Evolutionary conservation across 2,329 filamentous ascomycete species (phyloP), one percentile per base, ranked within the genome.

Genomic region (Fusarium burgessii): DNA sequence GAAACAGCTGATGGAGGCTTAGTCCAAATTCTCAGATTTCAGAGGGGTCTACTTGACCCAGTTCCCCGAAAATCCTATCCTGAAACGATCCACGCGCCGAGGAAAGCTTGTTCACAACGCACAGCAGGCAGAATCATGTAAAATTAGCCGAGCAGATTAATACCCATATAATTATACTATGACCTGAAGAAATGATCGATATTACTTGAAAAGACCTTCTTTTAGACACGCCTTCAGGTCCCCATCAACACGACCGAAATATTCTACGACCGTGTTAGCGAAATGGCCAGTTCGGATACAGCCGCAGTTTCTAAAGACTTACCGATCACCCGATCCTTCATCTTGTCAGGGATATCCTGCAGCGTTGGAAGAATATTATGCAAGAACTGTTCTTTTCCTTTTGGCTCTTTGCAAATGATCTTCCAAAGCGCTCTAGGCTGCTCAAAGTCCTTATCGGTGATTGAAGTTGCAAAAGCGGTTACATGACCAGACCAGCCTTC

Each of bases 361-460:
- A 76, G 3, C 0, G 74, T 72, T 0, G 70, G 70, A 17, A 74
- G 38, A 3, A 76, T 71, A 0, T 76, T 76, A 9, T 72, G 62
- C 10, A 76, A 41, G 25, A 76, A 74, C 43, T 76, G 70, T 2
- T 71, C 66, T 8, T 72, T 57, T 0, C 64, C 73, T 1, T 61
- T 43, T 9, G 58, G 18, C n/a, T 74, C 76, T 1, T 57, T 58
- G 27, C 69, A 66, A 1, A 75, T 76, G 0, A 76, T 76, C 4
- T 64, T n/a, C 74, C 73, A 77, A 5, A 77, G 68, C 11, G 67
- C 55, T 10, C 65, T 55, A 2, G 75, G 65, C 43, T 77, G 74
- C 17, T 42, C 60, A 64, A 73, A 77, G n/a, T 77, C 75, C 40
- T 71, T 62, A 7, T 72, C 70, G 0, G n/a, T 55, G 7, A 72